phyloP scores from a whole-genome alignment of 1,139 yeast genomes.

The Yamadazyma jaroonii region DNA sequence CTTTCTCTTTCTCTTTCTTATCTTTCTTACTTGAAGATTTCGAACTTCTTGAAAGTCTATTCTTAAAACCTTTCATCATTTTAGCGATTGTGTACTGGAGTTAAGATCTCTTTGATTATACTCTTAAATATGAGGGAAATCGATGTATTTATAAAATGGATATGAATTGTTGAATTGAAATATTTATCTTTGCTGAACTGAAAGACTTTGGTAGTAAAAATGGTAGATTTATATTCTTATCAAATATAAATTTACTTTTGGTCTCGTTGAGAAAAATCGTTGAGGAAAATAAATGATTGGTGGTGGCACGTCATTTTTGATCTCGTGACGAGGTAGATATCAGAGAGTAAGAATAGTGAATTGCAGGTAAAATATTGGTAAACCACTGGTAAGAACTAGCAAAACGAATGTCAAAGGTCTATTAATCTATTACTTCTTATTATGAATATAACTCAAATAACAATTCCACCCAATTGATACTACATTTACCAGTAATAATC shows the following conservation, averaged over 20 bases:
- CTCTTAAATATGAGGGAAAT: too few relatives aligned
- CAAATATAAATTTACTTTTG: neutral
- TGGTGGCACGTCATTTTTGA: slow-evolving; percentile 1
- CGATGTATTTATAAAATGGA: too few relatives aligned
- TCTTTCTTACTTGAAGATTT: slow-evolving; percentile 37
- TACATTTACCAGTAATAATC: slow-evolving; percentile 67
- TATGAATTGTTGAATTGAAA: too few relatives aligned
- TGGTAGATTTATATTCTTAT: too few relatives aligned
- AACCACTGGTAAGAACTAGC: too few relatives aligned
- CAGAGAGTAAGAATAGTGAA: too few relatives aligned
- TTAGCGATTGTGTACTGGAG: slow-evolving; percentile 12
- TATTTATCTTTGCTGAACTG: too few relatives aligned
- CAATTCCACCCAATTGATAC: slow-evolving; percentile 86
- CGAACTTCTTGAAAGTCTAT: slow-evolving; percentile 44
- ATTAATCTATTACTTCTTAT: too few relatives aligned
- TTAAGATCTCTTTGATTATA: too few relatives aligned
- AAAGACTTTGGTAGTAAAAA: too few relatives aligned
- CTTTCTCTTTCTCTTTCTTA: slow-evolving; percentile 22
- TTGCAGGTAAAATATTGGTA: too few relatives aligned
- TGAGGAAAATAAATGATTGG: slow-evolving; percentile 5
- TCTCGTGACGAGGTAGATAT: neutral
- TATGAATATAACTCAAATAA: slow-evolving; percentile 46
- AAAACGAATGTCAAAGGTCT: too few relatives aligned
- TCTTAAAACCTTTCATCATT: slow-evolving; percentile 53
- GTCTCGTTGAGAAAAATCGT: slow-evolving; percentile 5